Base-by-base conservation (phyloP, 2,329 filamentous ascomycete genomes). In the Chaetomiaceae sp. region DNA sequence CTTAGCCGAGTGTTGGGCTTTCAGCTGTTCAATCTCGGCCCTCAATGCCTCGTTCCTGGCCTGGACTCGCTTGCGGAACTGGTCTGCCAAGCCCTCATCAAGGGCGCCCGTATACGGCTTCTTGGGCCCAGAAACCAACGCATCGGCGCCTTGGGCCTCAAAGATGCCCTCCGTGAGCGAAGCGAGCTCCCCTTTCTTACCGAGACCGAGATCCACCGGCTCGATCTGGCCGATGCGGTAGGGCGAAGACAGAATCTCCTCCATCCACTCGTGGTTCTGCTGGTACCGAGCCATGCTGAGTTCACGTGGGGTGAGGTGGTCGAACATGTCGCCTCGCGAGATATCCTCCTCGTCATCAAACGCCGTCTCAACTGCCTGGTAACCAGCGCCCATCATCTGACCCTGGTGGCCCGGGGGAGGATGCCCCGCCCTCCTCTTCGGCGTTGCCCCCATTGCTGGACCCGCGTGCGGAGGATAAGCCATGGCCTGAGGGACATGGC, bases 201-300 rank as follows among this genome's bases (percentile, higher is more conserved):
- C 94, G 9, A 97, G 75, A 1, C 91, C 91, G 31, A 97, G 81
- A 66, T 96, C 91, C 3, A 91, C 83, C 0, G 92, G 91, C 8
- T 86, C 83, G 54, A 99, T 95, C 66, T 95, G 89, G 46, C 81
- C 81, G 57, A 92, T 87, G 22, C 87, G 80, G 66, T 96, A 96
- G 0, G 91, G 90, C 1, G 92, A 97, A 1, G 88, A 89, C 50
- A 97, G 81, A 25, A 99, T 85, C 71, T 99, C 92, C 66, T 97
- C 94, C 89, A 99, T 96, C 94, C 92, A 97, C 69, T 96, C 90
- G 65, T 99, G 92, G 64, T 99, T 95, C 66, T 96, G 91, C 67
- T 87, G 87, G 69, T 96, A 99, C 51, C 94, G 83, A 59, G 84
- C 83, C 56, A 89, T 77, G 62, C 91, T 95, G 57, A 99, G 87